phyloP scores from a whole-genome alignment of 805 yeast species.

The Candida rishiriensis region DNA sequence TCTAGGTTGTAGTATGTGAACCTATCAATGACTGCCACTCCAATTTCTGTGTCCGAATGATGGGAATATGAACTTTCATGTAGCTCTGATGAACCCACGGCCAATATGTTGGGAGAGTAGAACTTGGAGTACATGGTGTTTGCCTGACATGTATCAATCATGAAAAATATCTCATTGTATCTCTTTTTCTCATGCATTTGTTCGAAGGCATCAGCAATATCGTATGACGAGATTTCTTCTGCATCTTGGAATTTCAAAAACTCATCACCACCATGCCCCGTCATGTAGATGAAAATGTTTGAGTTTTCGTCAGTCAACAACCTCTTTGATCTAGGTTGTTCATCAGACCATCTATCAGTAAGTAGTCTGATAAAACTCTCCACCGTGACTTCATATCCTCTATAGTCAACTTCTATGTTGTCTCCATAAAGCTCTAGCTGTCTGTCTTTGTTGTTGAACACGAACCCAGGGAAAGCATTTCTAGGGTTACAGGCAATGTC shows the following conservation, averaged over 20 bases:
- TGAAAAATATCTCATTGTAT: slow-evolving; percentile 91
- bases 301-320: slow-evolving; percentile 90
- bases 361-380: slow-evolving; percentile 89
- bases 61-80: slow-evolving; percentile 94
- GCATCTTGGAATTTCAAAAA: slow-evolving; percentile 97
- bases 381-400: slow-evolving; percentile 98
- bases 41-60: slow-evolving; percentile 91
- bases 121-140: slow-evolving; percentile 94
- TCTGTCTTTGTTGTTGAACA: slow-evolving; percentile 89
- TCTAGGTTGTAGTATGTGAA: slow-evolving; percentile 91
- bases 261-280: slow-evolving; percentile 99
- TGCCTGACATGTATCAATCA: slow-evolving; percentile 99
- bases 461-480: slow-evolving; percentile 93
- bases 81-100: slow-evolving; percentile 85
- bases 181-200: slow-evolving; percentile 96
- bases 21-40: slow-evolving; percentile 96
- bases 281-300: slow-evolving; percentile 88
- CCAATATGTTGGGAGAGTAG: slow-evolving; percentile 86
- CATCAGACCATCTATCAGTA: slow-evolving; percentile 94
- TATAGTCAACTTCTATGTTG: slow-evolving; percentile 89
- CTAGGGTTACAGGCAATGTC: slow-evolving; percentile 97
- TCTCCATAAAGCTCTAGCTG: slow-evolving; percentile 92
- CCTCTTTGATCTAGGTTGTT: slow-evolving; percentile 89
- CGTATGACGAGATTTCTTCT: slow-evolving; percentile 93
- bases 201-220: slow-evolving; percentile 93